These are phyloP conservation scores for Macrophomina tecta DNA, from an alignment of 2,329 filamentous ascomycete genomes.

Conservation along the genomic window DNA sequence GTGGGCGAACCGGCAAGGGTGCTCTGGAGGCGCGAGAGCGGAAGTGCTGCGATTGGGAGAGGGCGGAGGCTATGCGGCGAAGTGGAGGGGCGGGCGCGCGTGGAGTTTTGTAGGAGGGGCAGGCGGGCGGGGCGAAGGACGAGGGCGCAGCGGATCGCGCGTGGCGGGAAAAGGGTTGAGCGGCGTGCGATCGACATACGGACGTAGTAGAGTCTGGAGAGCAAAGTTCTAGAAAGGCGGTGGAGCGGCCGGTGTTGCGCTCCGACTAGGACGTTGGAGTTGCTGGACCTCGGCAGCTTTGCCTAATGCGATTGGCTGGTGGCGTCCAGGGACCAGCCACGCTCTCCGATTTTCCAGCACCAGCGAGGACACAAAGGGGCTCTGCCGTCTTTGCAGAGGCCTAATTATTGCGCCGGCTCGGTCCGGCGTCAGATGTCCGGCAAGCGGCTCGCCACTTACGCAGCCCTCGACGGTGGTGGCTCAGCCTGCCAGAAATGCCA, in stretches of 20 bases:
- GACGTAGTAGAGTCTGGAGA: conserved; percentile 1
- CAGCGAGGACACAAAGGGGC: too few species aligned
- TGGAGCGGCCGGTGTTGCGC: conserved; percentile 5
- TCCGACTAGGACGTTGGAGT: conserved; percentile 12
- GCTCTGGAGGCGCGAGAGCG: conserved; percentile 3
- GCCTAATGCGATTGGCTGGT: conserved; percentile 2
- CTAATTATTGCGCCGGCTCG: too few species aligned
- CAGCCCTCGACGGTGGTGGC: too few species aligned
- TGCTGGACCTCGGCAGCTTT: conserved; percentile 12
- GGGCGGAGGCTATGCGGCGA: conserved; percentile 10
- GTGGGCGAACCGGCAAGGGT: conserved; percentile 1
- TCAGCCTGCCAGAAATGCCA: too few species aligned
- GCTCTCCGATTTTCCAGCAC: neutral
- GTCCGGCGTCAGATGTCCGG: too few species aligned
- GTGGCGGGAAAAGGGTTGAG: conserved; percentile 1
- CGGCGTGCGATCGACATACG: conserved; percentile 9
- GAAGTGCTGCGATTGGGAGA: neutral
- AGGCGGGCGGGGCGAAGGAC: neutral
- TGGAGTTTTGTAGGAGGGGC: neutral
- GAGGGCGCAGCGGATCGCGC: neutral
- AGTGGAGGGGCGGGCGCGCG: neutral
- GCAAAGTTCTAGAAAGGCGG: conserved; percentile 8
- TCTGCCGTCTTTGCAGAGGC: too few species aligned
- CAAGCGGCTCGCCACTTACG: too few species aligned
- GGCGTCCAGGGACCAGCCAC: neutral